Evolutionary conservation across 495 filamentous ascomycete species (phyloP), one percentile per base, ranked within the genome.

Genomic region (Tuber borchii): DNA sequence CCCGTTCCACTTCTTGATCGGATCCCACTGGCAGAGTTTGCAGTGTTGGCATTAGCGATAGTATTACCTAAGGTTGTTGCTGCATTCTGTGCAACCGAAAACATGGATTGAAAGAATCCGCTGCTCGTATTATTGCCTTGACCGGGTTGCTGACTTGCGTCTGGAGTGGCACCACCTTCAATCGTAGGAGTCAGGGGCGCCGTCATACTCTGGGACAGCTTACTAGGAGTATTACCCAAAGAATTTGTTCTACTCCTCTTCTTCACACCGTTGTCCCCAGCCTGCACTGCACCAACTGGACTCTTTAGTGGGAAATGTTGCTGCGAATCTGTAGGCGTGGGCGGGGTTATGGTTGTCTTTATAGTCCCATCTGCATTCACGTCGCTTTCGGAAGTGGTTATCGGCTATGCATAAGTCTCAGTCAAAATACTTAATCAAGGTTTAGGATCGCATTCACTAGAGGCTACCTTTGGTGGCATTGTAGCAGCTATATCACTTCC

Each of bases 21-120:
- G 70, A 73, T 81, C 76, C 81, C 84, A 85, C 71, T 76, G 81
- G 76, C 86, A 87, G 79, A 84, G 85, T 73, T 84, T 79, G 61
- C 81, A 76, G 43, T 83, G 82, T 51, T 86, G 3, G 87, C 88
- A 77, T 93, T 93, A 17, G 89, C 83, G 42, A 98, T 92, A 70
- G 88, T 94, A 81, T 89, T 97, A 78, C 88, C 94, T 7, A 99
- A 81, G 2, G 90, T 90, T 78, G 89, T 93, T n/a, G 95, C 95
- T 56, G 96, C 95, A 85, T 92, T 98, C 82, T 98, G 95, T 22
- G 95, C 94, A 43, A 90, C 95, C 44, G 93, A 93, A 80, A 99
- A 93, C 82, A 98, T 91, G 22, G 91, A 92, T 10, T 93, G 95
- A 84, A 99, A 99, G 84, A 99, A 99, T 0, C 94, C 93, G 69